Percentiles rank a stretch among this genome's conserved stretches.
These are phyloP conservation scores for Psilocybe azurescens DNA, from an alignment of 768 basidiomycete genomes.

Conservation along the genomic window DNA sequence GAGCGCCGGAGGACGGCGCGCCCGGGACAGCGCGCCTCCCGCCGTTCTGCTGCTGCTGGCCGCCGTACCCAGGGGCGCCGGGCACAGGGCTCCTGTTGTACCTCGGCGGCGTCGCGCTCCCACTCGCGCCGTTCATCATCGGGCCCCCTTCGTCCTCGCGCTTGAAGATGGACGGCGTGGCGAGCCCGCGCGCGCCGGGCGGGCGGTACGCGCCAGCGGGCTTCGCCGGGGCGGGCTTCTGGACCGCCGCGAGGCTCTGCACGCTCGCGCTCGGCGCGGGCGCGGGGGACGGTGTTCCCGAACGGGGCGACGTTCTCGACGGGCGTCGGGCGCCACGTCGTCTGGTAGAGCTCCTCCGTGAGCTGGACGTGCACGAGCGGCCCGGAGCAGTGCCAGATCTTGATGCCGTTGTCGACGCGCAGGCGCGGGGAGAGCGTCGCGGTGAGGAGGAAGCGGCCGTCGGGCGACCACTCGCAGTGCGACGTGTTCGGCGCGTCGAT, in stretches of 20 bases:
- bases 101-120: slow-evolving; percentile 67
- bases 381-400: slow-evolving; percentile 93
- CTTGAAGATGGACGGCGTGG: slow-evolving; percentile 88
- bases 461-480: slow-evolving; percentile 94
- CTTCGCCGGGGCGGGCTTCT: slow-evolving; percentile 63
- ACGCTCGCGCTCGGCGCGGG: slow-evolving; percentile 71
- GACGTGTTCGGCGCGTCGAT: slow-evolving; percentile 95
- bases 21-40: slow-evolving; percentile 76
- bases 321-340: slow-evolving; percentile 78
- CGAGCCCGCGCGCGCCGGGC: slow-evolving; percentile 88
- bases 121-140: slow-evolving; percentile 52
- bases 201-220: slow-evolving; percentile 92
- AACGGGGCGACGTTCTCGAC: slow-evolving; percentile 72
- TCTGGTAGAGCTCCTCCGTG: slow-evolving; percentile 90
- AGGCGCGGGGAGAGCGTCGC: slow-evolving; percentile 95
- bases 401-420: slow-evolving; percentile 97
- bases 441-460: slow-evolving; percentile 91
- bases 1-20: slow-evolving; percentile 49
- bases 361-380: slow-evolving; percentile 83
- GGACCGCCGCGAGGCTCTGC: slow-evolving; percentile 46
- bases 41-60: slow-evolving; percentile 36
- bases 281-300: slow-evolving; percentile 65
- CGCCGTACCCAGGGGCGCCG: slow-evolving; percentile 50
- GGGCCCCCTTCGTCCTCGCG: slow-evolving; percentile 89
- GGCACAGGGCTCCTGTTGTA: slow-evolving; percentile 64